Conservation (phyloP, 2,329 filamentous ascomycete species). For the Arthroderma uncinatum region DNA sequence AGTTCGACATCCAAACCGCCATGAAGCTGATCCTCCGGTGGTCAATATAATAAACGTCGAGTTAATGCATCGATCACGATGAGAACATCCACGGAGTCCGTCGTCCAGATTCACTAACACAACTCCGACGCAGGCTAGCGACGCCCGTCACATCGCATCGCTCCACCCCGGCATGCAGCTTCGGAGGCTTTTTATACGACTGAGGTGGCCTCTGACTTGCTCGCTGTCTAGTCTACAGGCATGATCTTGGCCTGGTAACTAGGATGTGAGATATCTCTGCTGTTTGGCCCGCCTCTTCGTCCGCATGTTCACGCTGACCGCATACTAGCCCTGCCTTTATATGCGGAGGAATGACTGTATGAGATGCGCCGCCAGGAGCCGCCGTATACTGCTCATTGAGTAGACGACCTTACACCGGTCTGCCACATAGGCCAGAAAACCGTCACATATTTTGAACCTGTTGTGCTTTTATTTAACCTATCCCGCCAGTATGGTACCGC, state of each 20-base stretch:
- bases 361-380: too few species aligned
- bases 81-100: neutral
- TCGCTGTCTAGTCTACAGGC: neutral
- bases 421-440: neutral
- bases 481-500: neutral
- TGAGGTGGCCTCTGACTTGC: neutral
- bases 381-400: too few species aligned
- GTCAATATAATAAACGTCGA: neutral
- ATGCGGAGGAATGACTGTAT: too few species aligned
- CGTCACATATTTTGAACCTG: neutral
- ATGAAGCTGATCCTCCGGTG: too few species aligned
- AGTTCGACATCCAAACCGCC: neutral
- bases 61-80: neutral
- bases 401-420: too few species aligned
- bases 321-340: neutral
- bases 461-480: neutral
- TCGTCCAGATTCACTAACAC: neutral
- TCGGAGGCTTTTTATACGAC: neutral
- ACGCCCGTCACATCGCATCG: conserved; percentile 3
- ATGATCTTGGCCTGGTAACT: neutral
- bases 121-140: neutral
- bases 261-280: neutral
- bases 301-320: neutral
- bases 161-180: neutral
- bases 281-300: neutral